phyloP scores from a whole-genome alignment of 2,329 filamentous ascomycete genomes.

The Rutstroemia sp. region DNA sequence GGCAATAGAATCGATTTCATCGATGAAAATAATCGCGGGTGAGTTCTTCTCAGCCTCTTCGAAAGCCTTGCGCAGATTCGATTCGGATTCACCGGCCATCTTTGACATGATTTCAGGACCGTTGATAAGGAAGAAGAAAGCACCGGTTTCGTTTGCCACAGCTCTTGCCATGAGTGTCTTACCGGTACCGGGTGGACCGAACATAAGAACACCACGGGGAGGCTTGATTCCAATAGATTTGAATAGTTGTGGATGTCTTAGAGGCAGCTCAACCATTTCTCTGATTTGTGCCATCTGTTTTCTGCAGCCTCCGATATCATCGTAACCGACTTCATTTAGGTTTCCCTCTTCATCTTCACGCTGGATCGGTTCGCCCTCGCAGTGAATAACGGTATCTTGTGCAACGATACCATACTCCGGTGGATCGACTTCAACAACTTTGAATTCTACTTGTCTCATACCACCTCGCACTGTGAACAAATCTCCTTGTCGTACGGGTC shows the following conservation, averaged over 20 bases:
- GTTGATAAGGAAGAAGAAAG: slow-evolving; percentile 99
- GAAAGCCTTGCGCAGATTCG: slow-evolving; percentile 97
- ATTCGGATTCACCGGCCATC: slow-evolving; percentile 99
- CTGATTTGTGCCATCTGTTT: slow-evolving; percentile 99
- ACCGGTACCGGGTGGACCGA: slow-evolving; percentile 95
- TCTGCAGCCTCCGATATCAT: slow-evolving; percentile 97
- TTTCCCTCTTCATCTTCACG: slow-evolving; percentile 99
- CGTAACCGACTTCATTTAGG: slow-evolving; percentile 97
- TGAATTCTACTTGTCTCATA: slow-evolving; percentile 99
- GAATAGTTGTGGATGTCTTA: slow-evolving; percentile 97
- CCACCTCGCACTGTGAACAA: slow-evolving; percentile 95
- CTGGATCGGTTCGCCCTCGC: slow-evolving; percentile 94
- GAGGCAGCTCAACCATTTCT: slow-evolving; percentile 93
- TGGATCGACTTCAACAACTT: slow-evolving; percentile 97
- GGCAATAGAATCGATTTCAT: slow-evolving; percentile 98
- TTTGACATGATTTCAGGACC: slow-evolving; percentile 99
- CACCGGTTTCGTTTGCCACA: slow-evolving; percentile 96
- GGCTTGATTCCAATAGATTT: slow-evolving; percentile 99
- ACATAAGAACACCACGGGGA: slow-evolving; percentile 93
- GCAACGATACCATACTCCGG: slow-evolving; percentile 98
- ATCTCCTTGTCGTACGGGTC: slow-evolving; percentile 93
- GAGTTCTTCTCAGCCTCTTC: slow-evolving; percentile 99
- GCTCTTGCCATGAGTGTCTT: slow-evolving; percentile 99
- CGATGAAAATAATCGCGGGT: slow-evolving; percentile 98
- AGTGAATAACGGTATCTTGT: slow-evolving; percentile 98